Evolutionary conservation across 495 filamentous ascomycete species (phyloP).

Genomic region (Symbiotaphrina buchneri): DNA sequence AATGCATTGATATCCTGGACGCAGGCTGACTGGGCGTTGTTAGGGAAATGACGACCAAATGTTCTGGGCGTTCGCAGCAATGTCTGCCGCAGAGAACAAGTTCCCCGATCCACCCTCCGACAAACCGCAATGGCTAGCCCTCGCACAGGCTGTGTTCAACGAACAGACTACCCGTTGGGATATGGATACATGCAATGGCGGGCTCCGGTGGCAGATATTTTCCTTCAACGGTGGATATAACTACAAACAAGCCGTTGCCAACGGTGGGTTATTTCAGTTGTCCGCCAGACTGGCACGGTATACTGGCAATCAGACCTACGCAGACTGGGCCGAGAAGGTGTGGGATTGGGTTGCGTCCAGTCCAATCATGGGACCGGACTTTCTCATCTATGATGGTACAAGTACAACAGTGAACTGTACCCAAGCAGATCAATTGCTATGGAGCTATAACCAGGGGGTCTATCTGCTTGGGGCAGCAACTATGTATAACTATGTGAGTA

Average conservation of each 20-base stretch:
- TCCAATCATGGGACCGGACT: conserved; percentile 27
- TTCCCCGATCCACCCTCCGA: conserved; percentile 21
- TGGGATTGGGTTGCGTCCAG: conserved; percentile 43
- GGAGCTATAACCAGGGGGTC: conserved; percentile 56
- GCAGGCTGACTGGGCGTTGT: not conserved
- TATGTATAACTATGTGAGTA: conserved; percentile 47
- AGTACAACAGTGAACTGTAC: conserved; percentile 31
- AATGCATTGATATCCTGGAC: conserved; percentile 10
- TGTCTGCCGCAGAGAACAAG: conserved; percentile 59
- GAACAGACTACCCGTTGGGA: conserved; percentile 49
- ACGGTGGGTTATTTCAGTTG: conserved; percentile 61
- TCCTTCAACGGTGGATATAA: conserved; percentile 59
- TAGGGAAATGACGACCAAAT: conserved; percentile 66
- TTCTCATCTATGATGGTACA: conserved; percentile 44
- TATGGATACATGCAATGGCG: conserved; percentile 41
- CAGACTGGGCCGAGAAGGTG: conserved; percentile 46
- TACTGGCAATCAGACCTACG: conserved; percentile 56
- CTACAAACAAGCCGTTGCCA: conserved; percentile 62
- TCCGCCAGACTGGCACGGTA: conserved; percentile 48
- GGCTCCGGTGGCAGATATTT: conserved; percentile 71
- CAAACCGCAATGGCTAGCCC: conserved; percentile 7
- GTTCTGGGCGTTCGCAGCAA: conserved; percentile 67
- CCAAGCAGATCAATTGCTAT: conserved; percentile 38
- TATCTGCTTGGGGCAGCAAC: conserved; percentile 50
- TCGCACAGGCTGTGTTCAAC: conserved; percentile 34